These are phyloP conservation scores for Phytopythium boreale DNA, from an alignment of 352 stramenopile species.

Conservation along the genomic window DNA sequence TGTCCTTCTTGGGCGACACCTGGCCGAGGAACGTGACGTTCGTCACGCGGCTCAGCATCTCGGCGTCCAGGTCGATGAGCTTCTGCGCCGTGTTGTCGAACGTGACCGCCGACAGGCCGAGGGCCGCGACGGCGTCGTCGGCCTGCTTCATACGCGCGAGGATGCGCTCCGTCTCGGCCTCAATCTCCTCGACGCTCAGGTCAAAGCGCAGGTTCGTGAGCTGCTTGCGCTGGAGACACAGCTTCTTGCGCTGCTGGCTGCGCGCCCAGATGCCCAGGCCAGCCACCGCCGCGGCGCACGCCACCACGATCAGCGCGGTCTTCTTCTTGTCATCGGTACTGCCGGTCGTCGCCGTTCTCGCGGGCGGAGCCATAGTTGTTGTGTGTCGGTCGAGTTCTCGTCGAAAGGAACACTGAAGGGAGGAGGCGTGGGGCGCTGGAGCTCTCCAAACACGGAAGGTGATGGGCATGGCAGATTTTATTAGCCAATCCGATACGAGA, in stretches of 20 bases:
- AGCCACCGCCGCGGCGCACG: slow-evolving; percentile 39
- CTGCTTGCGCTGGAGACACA: slow-evolving; percentile 38
- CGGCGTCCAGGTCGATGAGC: slow-evolving; percentile 79
- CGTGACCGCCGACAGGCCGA: slow-evolving; percentile 33
- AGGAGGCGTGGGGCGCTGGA: neutral
- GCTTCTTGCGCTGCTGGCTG: slow-evolving; percentile 43
- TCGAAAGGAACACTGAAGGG: neutral
- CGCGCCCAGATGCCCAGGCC: slow-evolving; percentile 49
- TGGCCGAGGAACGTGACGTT: slow-evolving; percentile 87
- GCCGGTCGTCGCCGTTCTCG: neutral
- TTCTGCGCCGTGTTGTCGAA: slow-evolving; percentile 77
- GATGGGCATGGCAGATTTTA: neutral
- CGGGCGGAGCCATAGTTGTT: neutral
- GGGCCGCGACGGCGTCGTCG: slow-evolving; percentile 64
- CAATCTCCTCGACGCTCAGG: slow-evolving; percentile 69
- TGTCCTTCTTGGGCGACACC: slow-evolving; percentile 56
- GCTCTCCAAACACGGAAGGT: neutral
- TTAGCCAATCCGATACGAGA: neutral
- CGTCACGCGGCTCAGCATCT: slow-evolving; percentile 79
- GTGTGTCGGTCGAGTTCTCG: neutral
- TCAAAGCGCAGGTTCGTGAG: slow-evolving; percentile 73
- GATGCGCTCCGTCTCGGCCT: slow-evolving; percentile 61
- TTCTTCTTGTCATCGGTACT: slow-evolving; percentile 53
- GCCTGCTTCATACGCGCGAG: slow-evolving; percentile 63
- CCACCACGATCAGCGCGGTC: slow-evolving; percentile 48